Base-by-base conservation (phyloP, 352 stramenopile genomes). In the Blastocystis sp. region DNA sequence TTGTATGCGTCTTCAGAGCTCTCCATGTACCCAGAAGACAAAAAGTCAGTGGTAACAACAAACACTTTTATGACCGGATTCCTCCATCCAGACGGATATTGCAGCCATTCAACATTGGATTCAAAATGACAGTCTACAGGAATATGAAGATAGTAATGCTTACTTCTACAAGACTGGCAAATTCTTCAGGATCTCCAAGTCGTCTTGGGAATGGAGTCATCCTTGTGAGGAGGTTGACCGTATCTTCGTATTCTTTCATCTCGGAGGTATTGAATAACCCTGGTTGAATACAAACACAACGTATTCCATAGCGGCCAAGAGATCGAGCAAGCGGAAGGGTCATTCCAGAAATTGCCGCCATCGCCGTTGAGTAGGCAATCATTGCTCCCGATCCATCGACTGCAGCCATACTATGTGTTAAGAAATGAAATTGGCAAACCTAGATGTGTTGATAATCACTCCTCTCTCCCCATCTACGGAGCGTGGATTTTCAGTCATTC, bases 391-490 rank as follows among this genome's bases (percentile, higher is more conserved):
- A 83, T 39, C 71, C 71, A 42, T 83, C 66, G 11, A 54, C 39
- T 16, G 71, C 71, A 6, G 71, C 37, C 46, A 83, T 83, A 24
- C 71, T 83, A 56, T 11, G 24, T n/a, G 42, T 21, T 1, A 66
- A 2, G 14, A 35, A 2, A n/a, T 32, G 5, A 37, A 21, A 51
- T 16, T 7, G 6, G 54, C 16, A 12, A 52, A 83, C 71, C 71
- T 83, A 42, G 71, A 83, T 0, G 71, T 83, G 71, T 83, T 83
- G 71, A 83, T 83, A 27, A 83, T 83, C 29, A 83, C 51, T 3
- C 71, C 71, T 43, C 71, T 6, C 16, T 83, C 71, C 4, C 39
- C 54, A n/a, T 27, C 51, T 21, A 37, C n/a, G n/a, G 12, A 32
- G 5, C 51, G 42, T 19, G 49, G 9, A 43, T 83, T 83, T 27